Evolutionary conservation across 371 early-diverging fungal genomes (phyloP).

Genomic region (Vittaforma corneae): DNA sequence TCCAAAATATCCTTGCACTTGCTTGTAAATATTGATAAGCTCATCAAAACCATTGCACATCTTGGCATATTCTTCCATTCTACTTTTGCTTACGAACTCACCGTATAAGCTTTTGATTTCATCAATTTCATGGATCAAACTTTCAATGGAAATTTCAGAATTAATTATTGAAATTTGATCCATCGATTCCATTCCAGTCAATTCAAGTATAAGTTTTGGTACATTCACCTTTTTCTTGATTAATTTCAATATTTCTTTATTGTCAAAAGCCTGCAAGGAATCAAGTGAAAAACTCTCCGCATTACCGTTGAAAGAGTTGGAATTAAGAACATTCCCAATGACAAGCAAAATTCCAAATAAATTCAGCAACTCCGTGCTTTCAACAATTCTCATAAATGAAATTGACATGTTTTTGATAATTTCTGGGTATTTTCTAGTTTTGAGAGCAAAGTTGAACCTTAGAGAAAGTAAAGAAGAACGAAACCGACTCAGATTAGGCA

Average conservation of each 20-base stretch:
- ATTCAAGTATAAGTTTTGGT: not conserved
- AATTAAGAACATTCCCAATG: constrained; percentile 43
- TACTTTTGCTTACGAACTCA: not conserved
- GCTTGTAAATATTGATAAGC: not conserved
- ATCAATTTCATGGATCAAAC: constrained; percentile 1
- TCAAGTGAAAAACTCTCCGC: constrained; percentile 39
- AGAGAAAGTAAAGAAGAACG: constrained; percentile 5
- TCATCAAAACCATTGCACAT: not conserved
- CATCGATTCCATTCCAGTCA: not conserved
- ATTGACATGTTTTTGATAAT: not conserved
- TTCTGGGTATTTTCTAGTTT: constrained; percentile 2
- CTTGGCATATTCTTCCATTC: not conserved
- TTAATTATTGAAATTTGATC: not conserved
- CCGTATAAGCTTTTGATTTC: constrained; percentile 6
- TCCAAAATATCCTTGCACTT: not conserved
- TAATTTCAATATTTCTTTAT: constrained; percentile 12
- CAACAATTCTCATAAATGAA: constrained; percentile 8
- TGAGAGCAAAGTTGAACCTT: constrained; percentile 17
- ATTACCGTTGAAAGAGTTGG: constrained; percentile 26
- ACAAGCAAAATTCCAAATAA: constrained; percentile 24
- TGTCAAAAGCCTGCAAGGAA: constrained; percentile 13
- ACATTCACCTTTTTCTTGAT: constrained; percentile 4
- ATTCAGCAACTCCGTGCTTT: constrained; percentile 11
- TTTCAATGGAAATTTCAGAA: not conserved
- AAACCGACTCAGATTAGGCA: constrained; percentile 14